Evolutionary conservation across 768 basidiomycete genomes (phyloP), one percentile per base, ranked within the genome.

Genomic region (Leucocoprinus sp.): DNA sequence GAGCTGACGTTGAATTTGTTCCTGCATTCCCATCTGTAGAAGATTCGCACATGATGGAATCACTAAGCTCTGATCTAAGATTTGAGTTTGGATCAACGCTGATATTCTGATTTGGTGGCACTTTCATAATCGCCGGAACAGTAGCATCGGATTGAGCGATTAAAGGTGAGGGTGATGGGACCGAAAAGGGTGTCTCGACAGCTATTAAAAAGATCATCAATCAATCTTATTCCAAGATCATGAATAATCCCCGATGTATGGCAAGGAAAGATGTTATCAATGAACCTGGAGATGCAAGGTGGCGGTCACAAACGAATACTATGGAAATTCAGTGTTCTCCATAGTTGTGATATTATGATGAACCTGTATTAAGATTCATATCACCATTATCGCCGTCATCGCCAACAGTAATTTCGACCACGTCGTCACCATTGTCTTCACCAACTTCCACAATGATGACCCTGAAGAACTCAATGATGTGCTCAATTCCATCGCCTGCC

Each of bases 171-270:
- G 71, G 67, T 1, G 65, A 64, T 7, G 63, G 58, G 9, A 58
- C 54, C 22, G 69, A 59, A 3, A 57, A 55, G 8, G 76, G 74
- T 0, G 78, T 74, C 49, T 76, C 73, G 35, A 73, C 60, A 15
- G 67, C 74, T 78, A 50, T 3, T 40, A 15, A 26, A 34, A 5
- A n/a, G n/a, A n/a, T n/a, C n/a, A 31, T 31, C 31, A 14, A 12
- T 31, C 31, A 31, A n/a, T 31, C 31, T 44, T 31, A 31, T n/a
- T 4, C 4, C 4, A 31, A 31, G 31, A n/a, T 31, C 31, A 12
- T 31, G n/a, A 14, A 31, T n/a, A 31, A n/a, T 4, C 31, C 31
- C n/a, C 14, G 31, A 31, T n/a, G 14, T 12, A 12, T 5, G 9
- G 4, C 11, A 5, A 31, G 14, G 31, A 31, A 31, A 14, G n/a